These are phyloP conservation scores for Westerdykella ornata DNA, from an alignment of 2,329 filamentous ascomycete species.

Conservation along the genomic window DNA sequence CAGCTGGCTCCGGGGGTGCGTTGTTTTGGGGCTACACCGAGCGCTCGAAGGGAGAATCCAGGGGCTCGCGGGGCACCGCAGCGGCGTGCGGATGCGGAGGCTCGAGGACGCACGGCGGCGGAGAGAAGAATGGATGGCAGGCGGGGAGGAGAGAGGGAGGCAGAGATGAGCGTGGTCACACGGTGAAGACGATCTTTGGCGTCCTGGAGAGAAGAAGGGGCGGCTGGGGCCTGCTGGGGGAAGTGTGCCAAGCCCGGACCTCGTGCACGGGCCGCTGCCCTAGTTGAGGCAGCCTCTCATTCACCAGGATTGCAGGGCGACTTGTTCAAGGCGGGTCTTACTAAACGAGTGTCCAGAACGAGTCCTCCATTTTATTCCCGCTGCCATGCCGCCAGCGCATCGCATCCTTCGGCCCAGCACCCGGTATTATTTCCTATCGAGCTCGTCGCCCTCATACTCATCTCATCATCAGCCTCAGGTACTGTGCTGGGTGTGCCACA, in stretches of 20 bases:
- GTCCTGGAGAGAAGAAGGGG: slow-evolving; percentile 4
- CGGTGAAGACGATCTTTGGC: neutral
- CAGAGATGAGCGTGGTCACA: slow-evolving; percentile 1
- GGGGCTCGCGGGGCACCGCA: slow-evolving; percentile 4
- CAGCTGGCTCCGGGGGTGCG: slow-evolving; percentile 18
- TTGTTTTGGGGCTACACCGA: slow-evolving; percentile 22
- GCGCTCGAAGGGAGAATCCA: slow-evolving; percentile 11
- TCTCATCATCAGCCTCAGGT: too few relatives aligned
- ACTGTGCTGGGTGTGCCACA: too few relatives aligned
- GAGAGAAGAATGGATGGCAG: slow-evolving; percentile 20
- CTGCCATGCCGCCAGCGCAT: too few relatives aligned
- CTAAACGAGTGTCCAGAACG: too few relatives aligned
- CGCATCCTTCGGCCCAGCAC: too few relatives aligned
- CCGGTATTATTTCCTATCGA: too few relatives aligned
- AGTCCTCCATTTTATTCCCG: too few relatives aligned
- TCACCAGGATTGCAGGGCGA: neutral
- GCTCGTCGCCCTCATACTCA: too few relatives aligned
- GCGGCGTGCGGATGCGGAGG: slow-evolving; percentile 1
- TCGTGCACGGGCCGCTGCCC: neutral
- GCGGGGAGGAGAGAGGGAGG: slow-evolving; percentile 14
- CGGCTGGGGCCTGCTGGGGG: slow-evolving; percentile 4
- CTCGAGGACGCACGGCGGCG: slow-evolving; percentile 4
- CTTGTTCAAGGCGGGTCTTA: too few relatives aligned
- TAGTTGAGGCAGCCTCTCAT: slow-evolving; percentile 1
- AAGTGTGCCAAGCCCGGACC: neutral